These are phyloP conservation scores for Zangia roseola DNA, from an alignment of 768 basidiomycete species.

Conservation along the genomic window DNA sequence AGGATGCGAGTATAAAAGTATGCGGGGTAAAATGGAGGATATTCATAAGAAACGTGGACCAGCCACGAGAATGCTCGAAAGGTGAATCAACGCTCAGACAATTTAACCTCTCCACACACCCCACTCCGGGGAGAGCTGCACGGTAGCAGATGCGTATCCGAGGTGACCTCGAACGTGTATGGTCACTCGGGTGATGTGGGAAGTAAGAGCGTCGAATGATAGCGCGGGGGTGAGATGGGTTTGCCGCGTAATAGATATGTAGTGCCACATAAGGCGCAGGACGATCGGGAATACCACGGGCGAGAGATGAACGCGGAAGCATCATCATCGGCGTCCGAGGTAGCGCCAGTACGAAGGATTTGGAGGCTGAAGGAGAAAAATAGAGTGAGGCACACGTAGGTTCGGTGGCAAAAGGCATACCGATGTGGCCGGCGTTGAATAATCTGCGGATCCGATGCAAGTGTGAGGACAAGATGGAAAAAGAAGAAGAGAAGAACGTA, in stretches of 20 bases:
- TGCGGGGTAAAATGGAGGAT: slow-evolving; percentile 9
- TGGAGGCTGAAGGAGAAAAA: slow-evolving; percentile 37
- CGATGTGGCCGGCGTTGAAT: slow-evolving; percentile 53
- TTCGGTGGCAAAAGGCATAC: slow-evolving; percentile 19
- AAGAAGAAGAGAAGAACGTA: slow-evolving; percentile 31
- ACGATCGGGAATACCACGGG: slow-evolving; percentile 7
- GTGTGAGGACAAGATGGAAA: not conserved
- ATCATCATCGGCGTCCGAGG: slow-evolving; percentile 41
- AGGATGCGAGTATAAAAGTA: too few relatives aligned
- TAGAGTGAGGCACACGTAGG: slow-evolving; percentile 1
- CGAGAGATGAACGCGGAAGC: not conserved
- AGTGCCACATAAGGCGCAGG: slow-evolving; percentile 1
- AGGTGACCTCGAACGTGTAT: not conserved
- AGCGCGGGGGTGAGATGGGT: slow-evolving; percentile 5
- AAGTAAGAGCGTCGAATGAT: slow-evolving; percentile 1
- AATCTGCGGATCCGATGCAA: slow-evolving; percentile 44
- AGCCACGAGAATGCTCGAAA: slow-evolving; percentile 13
- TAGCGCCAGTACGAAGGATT: slow-evolving; percentile 46
- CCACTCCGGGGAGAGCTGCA: slow-evolving; percentile 6
- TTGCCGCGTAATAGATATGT: not conserved
- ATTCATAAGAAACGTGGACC: slow-evolving; percentile 15
- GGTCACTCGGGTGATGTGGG: slow-evolving; percentile 4
- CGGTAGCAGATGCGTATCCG: slow-evolving; percentile 5
- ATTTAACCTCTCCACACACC: slow-evolving; percentile 2
- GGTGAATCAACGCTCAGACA: slow-evolving; percentile 9